Conservation (phyloP, 257 asterid genomes). For the Mentha longifolia region DNA sequence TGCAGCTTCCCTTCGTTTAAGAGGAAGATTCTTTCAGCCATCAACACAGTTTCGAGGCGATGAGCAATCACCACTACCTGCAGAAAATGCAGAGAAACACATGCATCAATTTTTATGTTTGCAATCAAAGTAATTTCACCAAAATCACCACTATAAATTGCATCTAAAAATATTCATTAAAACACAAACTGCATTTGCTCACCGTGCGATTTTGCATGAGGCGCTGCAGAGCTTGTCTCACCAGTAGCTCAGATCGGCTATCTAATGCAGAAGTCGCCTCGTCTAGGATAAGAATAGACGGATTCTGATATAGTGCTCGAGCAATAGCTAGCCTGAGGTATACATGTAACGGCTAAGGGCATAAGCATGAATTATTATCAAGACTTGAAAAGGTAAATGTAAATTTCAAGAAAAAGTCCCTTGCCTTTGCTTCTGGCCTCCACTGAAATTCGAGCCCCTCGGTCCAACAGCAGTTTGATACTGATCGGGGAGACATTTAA, state of each 20-base stretch:
- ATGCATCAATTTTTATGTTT: background rate
- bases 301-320: constrained; percentile 86
- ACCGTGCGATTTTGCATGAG: constrained; percentile 88
- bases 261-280: constrained; percentile 98
- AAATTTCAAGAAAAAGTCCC: background rate
- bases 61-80: constrained; percentile 94
- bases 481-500: constrained; percentile 62
- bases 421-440: constrained; percentile 94
- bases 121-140: background rate
- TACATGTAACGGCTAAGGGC: background rate
- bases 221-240: constrained; percentile 83
- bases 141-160: background rate
- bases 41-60: constrained; percentile 79
- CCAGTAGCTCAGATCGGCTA: constrained; percentile 80
- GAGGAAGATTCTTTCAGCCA: constrained; percentile 72
- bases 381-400: background rate
- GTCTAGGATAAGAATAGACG: constrained; percentile 87
- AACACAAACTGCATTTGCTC: constrained; percentile 25
- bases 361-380: background rate
- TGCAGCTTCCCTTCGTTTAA: constrained; percentile 65
- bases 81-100: constrained; percentile 16
- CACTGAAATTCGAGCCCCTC: constrained; percentile 89
- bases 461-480: constrained; percentile 80
- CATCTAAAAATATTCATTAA: background rate
- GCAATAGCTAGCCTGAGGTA: constrained; percentile 85